Percentiles rank a stretch among this genome's conserved stretches.
Conservation (phyloP, 192 early-diverging fungal genomes). For the Coemansia umbellata region DNA sequence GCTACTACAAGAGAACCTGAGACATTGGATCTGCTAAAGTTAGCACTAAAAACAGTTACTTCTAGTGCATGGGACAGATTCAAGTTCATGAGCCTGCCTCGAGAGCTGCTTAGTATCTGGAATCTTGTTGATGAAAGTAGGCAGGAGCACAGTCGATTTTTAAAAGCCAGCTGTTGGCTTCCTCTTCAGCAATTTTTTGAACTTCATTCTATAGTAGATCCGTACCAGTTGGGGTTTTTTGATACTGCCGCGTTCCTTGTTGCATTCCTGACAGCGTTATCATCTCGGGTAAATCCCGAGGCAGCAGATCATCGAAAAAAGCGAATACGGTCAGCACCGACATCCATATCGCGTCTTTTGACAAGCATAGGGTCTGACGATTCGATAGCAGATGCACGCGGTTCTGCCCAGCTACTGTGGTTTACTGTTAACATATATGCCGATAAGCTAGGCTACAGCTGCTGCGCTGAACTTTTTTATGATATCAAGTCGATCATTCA, state of each 20-base stretch:
- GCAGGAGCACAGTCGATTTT: no score
- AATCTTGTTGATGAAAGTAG: slow-evolving; percentile 9
- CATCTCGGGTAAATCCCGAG: neutral
- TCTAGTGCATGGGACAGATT: slow-evolving; percentile 39
- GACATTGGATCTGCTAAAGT: slow-evolving; percentile 15
- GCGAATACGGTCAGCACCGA: slow-evolving; percentile 19
- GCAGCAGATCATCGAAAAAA: slow-evolving; percentile 12
- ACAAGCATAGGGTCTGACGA: slow-evolving; percentile 16
- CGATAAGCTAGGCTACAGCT: slow-evolving; percentile 2
- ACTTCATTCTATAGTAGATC: slow-evolving; percentile 14
- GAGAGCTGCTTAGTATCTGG: slow-evolving; percentile 30
- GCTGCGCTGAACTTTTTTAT: slow-evolving; percentile 16
- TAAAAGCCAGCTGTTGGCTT: neutral
- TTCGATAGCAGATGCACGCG: slow-evolving; percentile 12
- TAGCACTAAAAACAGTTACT: slow-evolving; percentile 29
- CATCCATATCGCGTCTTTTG: slow-evolving; percentile 34
- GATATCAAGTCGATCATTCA: slow-evolving; percentile 18
- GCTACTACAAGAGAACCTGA: slow-evolving; percentile 3
- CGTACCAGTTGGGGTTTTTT: slow-evolving; percentile 32
- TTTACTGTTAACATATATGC: slow-evolving; percentile 25
- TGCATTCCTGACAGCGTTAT: slow-evolving; percentile 1
- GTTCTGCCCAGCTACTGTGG: slow-evolving; percentile 45
- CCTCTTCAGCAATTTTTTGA: neutral
- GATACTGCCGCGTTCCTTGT: slow-evolving; percentile 37
- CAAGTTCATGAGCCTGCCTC: slow-evolving; percentile 38